A percentile compares a stretch with the other conserved stretches of the same genome.
These are phyloP conservation scores for Suillus cothurnatus DNA, from an alignment of 768 basidiomycete genomes.

Conservation along the genomic window DNA sequence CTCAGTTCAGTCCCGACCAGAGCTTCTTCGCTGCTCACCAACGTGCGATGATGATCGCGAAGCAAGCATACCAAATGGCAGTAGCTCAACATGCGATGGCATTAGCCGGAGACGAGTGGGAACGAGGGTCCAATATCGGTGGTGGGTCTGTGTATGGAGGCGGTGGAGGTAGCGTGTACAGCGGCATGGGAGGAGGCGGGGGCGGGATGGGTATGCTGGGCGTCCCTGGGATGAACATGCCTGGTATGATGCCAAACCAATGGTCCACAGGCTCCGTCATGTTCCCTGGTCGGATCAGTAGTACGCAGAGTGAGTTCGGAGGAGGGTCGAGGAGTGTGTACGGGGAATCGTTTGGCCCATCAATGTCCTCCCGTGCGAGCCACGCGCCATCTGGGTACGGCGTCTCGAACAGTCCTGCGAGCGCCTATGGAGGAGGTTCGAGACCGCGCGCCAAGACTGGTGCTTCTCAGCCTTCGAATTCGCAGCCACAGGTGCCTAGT, in stretches of 20 bases:
- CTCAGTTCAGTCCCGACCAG: constrained; percentile 52
- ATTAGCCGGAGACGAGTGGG: constrained; percentile 90
- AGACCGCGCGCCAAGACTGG: constrained; percentile 40
- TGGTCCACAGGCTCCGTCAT: constrained; percentile 51
- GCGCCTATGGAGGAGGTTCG: constrained; percentile 22
- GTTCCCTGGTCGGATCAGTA: constrained; percentile 49
- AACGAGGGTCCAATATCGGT: constrained; percentile 64
- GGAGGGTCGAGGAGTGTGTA: constrained; percentile 68
- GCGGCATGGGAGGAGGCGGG: constrained; percentile 38
- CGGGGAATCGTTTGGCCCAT: constrained; percentile 62
- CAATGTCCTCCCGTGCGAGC: constrained; percentile 20
- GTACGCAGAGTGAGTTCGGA: constrained; percentile 67
- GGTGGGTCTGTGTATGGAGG: constrained; percentile 39
- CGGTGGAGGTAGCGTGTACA: constrained; percentile 49
- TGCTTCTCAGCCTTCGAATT: constrained; percentile 21
- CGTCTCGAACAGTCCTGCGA: constrained; percentile 18
- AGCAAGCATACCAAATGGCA: constrained; percentile 88
- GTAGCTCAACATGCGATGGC: constrained; percentile 91
- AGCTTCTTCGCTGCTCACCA: constrained; percentile 75
- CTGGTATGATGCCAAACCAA: constrained; percentile 34
- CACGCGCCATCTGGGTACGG: constrained; percentile 5
- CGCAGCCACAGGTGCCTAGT: constrained; percentile 17
- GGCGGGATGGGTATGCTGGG: constrained; percentile 44
- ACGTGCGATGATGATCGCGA: constrained; percentile 84
- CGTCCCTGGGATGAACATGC: constrained; percentile 41